phyloP scores from a whole-genome alignment of 75 land plant genomes.

The Pinus taeda region DNA sequence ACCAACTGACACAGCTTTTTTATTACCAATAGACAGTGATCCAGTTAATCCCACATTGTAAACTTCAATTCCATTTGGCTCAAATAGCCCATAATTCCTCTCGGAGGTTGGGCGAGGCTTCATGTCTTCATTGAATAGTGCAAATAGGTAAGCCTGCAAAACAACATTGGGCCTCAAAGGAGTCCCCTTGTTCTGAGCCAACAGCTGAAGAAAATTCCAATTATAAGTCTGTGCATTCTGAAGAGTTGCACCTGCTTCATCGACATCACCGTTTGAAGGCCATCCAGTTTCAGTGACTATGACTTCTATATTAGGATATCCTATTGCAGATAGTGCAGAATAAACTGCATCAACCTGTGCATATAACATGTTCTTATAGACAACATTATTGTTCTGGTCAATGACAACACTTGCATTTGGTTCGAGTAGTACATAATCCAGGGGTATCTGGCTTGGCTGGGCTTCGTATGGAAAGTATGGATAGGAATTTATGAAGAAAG shows the following conservation, averaged over 20 bases:
- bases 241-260: slow-evolving; percentile 25
- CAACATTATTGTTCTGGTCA: slow-evolving; percentile 26
- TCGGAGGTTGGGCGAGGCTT: slow-evolving; percentile 61
- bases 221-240: slow-evolving; percentile 49
- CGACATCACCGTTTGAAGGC: slow-evolving; percentile 47
- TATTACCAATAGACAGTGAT: neutral
- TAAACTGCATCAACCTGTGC: slow-evolving; percentile 77
- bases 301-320: slow-evolving; percentile 52
- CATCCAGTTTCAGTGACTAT: slow-evolving; percentile 86
- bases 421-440: slow-evolving; percentile 61
- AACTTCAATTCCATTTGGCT: slow-evolving; percentile 31
- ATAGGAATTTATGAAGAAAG: slow-evolving; percentile 72
- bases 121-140: slow-evolving; percentile 71
- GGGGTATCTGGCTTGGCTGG: slow-evolving; percentile 32
- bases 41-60: slow-evolving; percentile 16
- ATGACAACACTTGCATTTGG: slow-evolving; percentile 36
- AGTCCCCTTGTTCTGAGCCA: slow-evolving; percentile 37
- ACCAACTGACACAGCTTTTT: neutral
- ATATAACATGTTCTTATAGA: slow-evolving; percentile 61
- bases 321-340: slow-evolving; percentile 54
- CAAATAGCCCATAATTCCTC: slow-evolving; percentile 62
- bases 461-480: slow-evolving; percentile 71
- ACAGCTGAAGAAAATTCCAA: slow-evolving; percentile 34
- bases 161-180: slow-evolving; percentile 43
- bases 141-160: slow-evolving; percentile 58